phyloP scores from a whole-genome alignment of 2,329 filamentous ascomycete genomes.

The Colletotrichum truncatum region DNA sequence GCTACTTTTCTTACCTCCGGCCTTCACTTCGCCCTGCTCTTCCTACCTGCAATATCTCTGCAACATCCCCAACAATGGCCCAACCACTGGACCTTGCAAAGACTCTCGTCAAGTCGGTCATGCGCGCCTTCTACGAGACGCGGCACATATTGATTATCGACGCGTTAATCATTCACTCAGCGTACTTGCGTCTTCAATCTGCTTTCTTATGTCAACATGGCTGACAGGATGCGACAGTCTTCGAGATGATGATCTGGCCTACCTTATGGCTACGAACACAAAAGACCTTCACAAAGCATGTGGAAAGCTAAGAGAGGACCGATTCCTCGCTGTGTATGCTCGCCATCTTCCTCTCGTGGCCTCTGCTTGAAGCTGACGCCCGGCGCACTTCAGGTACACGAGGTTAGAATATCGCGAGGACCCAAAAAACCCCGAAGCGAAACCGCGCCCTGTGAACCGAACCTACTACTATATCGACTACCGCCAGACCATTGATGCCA shows the following conservation, averaged over 20 bases:
- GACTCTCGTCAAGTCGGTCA: slow-evolving; percentile 85
- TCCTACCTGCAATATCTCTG: neutral
- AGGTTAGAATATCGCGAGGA: slow-evolving; percentile 30
- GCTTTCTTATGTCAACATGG: neutral
- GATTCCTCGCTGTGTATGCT: slow-evolving; percentile 81
- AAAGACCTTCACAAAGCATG: slow-evolving; percentile 94
- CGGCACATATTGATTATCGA: slow-evolving; percentile 87
- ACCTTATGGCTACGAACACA: slow-evolving; percentile 86
- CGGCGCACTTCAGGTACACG: slow-evolving; percentile 19
- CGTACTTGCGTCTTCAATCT: slow-evolving; percentile 58
- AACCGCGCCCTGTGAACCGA: slow-evolving; percentile 81
- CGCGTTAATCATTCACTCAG: slow-evolving; percentile 84
- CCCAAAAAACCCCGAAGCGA: slow-evolving; percentile 64
- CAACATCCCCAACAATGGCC: slow-evolving; percentile 5
- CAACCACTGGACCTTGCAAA: slow-evolving; percentile 64
- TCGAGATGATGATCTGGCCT: slow-evolving; percentile 87
- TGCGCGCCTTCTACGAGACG: slow-evolving; percentile 86
- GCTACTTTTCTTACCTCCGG: neutral
- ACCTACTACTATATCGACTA: slow-evolving; percentile 99
- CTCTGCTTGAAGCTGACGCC: neutral
- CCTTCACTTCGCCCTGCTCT: neutral
- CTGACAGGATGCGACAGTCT: slow-evolving; percentile 75
- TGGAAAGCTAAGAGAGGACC: slow-evolving; percentile 84
- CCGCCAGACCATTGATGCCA: slow-evolving; percentile 91
- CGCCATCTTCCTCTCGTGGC: slow-evolving; percentile 7